These are phyloP conservation scores for sunflower (Helianthus annuus) DNA, from an alignment of 129 eudicot genomes.

Conservation along the genomic window DNA sequence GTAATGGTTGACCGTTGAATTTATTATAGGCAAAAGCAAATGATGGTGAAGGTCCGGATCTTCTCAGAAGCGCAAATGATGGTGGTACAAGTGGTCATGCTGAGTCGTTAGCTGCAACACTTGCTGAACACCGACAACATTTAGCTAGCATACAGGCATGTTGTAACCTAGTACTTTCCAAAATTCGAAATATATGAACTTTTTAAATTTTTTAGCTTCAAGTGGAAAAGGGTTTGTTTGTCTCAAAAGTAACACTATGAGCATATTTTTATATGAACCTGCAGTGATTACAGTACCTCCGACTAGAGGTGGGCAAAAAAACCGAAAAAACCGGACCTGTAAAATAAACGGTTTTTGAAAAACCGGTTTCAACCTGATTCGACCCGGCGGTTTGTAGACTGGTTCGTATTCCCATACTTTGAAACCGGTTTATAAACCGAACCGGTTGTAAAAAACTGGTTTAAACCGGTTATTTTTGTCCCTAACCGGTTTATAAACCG, in stretches of 20 bases:
- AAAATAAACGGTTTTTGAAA: too few species aligned
- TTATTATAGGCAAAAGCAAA: constrained; percentile 80
- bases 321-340: too few species aligned
- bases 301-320: neutral
- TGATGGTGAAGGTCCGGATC: constrained; percentile 99
- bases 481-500: too few species aligned
- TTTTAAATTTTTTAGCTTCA: neutral
- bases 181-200: constrained; percentile 7
- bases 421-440: too few species aligned
- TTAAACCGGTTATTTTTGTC: too few species aligned
- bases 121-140: constrained; percentile 95
- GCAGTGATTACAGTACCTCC: neutral
- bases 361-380: too few species aligned
- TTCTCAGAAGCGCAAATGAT: constrained; percentile 67
- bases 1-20: constrained; percentile 4
- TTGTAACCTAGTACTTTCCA: constrained; percentile 15
- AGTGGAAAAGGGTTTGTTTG: constrained; percentile 8
- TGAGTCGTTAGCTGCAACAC: constrained; percentile 90
- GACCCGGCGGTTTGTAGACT: too few species aligned
- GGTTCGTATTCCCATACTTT: too few species aligned
- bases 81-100: constrained; percentile 87
- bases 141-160: constrained; percentile 93
- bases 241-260: constrained; percentile 1
- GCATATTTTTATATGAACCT: neutral
- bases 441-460: too few species aligned